A percentile compares a stretch with the other conserved stretches of the same genome.
Evolutionary conservation across 139 green algal genomes (phyloP).

Genomic region (Nannochloris sp.): DNA sequence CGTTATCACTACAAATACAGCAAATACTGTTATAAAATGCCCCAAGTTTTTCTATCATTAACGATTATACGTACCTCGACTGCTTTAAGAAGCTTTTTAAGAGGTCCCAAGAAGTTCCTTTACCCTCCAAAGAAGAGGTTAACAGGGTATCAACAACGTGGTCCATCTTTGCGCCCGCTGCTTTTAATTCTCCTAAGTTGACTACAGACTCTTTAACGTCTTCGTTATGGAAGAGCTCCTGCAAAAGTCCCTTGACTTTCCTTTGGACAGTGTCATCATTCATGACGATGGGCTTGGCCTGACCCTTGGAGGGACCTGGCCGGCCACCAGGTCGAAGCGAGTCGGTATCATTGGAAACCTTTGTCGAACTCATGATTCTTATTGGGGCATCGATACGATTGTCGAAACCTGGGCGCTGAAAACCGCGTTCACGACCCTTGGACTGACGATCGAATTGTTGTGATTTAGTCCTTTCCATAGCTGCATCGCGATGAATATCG

Average conservation of each 20-base stretch:
- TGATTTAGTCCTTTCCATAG: conserved; percentile 8
- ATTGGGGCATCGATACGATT: conserved; percentile 37
- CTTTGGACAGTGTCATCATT: conserved; percentile 8
- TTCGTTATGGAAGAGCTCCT: conserved; percentile 19
- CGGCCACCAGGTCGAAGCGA: conserved; percentile 26
- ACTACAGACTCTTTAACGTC: conserved; percentile 20
- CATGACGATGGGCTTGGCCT: not conserved
- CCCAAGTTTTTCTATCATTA: too few species aligned
- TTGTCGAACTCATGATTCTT: conserved; percentile 24
- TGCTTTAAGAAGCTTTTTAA: conserved; percentile 14
- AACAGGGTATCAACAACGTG: conserved; percentile 25
- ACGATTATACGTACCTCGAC: not conserved
- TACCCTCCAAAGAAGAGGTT: conserved; percentile 7
- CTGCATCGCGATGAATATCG: conserved; percentile 55
- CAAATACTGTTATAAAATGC: not conserved
- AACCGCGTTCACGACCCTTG: conserved; percentile 1
- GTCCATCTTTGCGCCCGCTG: conserved; percentile 6
- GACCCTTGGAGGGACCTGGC: conserved; percentile 4
- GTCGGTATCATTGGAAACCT: conserved; percentile 13
- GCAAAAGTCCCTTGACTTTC: conserved; percentile 21
- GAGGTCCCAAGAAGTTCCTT: conserved; percentile 18
- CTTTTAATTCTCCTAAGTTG: conserved; percentile 25
- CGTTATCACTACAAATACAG: not conserved
- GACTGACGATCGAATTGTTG: conserved; percentile 23
- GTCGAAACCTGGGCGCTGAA: conserved; percentile 10